Percentiles rank a stretch among this genome's conserved stretches.
Evolutionary conservation across 2,329 filamentous ascomycete species (phyloP).

Genomic region (Colletotrichum spaethianum): DNA sequence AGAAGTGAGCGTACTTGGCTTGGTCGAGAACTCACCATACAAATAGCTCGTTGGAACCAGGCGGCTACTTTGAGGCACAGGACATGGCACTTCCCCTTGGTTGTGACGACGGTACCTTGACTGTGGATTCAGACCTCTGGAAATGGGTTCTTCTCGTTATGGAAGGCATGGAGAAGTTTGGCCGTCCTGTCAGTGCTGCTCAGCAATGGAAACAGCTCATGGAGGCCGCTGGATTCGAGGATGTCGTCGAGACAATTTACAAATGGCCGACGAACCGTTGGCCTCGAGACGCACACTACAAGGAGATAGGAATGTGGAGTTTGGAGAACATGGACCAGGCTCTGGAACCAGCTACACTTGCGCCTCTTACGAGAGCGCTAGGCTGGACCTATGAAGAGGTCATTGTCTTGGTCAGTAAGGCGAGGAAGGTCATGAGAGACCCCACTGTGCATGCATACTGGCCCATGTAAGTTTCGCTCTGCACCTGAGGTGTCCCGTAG

Average conservation of each 20-base stretch:
- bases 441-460: constrained; percentile 46
- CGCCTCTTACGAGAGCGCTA: constrained; percentile 54
- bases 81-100: constrained; percentile 47
- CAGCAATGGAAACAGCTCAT: constrained; percentile 48
- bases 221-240: constrained; percentile 29
- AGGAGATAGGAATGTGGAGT: constrained; percentile 39
- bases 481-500: not conserved
- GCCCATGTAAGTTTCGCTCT: constrained; percentile 12
- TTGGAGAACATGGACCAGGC: constrained; percentile 50
- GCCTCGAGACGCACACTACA: constrained; percentile 42
- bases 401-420: constrained; percentile 43
- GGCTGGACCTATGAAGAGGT: constrained; percentile 51
- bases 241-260: constrained; percentile 15
- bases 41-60: constrained; percentile 50
- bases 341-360: constrained; percentile 52
- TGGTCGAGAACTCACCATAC: constrained; percentile 41
- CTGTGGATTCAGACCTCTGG: constrained; percentile 45
- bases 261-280: constrained; percentile 42
- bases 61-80: constrained; percentile 51
- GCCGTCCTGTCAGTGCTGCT: constrained; percentile 48
- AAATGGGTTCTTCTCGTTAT: constrained; percentile 48
- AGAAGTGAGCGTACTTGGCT: not conserved
- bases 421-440: constrained; percentile 45
- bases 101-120: constrained; percentile 51
- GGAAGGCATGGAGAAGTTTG: constrained; percentile 49